Evolutionary conservation across 148 eudicot genomes (phyloP), one percentile per base, ranked within the genome.

Genomic region (Camellia granthamiana): DNA sequence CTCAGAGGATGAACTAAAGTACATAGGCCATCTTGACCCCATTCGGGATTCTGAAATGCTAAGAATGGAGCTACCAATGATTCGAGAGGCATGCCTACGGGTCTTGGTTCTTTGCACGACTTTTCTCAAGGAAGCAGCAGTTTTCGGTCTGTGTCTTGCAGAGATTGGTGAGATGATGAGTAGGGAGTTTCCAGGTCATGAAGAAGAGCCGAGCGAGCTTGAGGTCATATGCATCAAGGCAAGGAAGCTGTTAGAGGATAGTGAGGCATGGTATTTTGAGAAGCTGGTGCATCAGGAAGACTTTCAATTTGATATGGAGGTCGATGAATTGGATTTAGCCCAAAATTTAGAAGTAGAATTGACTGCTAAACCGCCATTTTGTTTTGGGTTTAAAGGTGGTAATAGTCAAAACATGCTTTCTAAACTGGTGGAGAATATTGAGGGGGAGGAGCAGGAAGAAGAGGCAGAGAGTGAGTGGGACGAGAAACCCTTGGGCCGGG

Each of bases 111-210:
- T 86, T 6, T 84, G 88, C 70, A 84, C 86, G 3, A 80, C 69
- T 72, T 86, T 86, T 65, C 84, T 84, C 56, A 86, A 81, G 77
- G 82, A 79, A 72, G 88, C 86, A 15, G 88, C 84, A 47, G 72
- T 61, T 7, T 81, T 63, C 61, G 88, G 86, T 42, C 83, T 86
- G 3, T 86, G 86, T 82, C 84, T 86, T 71, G 83, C 88, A 2
- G 88, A 86, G 82, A 84, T 86, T 47, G 88, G 88, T 19, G 86
- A 81, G 74, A 84, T 86, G 88, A 86, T 86, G 88, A 86, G 82
- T 55, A 66, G 88, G 72, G 88, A 86, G 23, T 86, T 81, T 49
- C 80, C 76, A 0, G 60, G 81, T 19, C 69, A 64, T 12, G 79
- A 60, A 14, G 84, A 86, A 46, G 86, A 86, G 69, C 88, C 88